phyloP scores from a whole-genome alignment of 768 basidiomycete species.

The Austroboletus eburneus region DNA sequence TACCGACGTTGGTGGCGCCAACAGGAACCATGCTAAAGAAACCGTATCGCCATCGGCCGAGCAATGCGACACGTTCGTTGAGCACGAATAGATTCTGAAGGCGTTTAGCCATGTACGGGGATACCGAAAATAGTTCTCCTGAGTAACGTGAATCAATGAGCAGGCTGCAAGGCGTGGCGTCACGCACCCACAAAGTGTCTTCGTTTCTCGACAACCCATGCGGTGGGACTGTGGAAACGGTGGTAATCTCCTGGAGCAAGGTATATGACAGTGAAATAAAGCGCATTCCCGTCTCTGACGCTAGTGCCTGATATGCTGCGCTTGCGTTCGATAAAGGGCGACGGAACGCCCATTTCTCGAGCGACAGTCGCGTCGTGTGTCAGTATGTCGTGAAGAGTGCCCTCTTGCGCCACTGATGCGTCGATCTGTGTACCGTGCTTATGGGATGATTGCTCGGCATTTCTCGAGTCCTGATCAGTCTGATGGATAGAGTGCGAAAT shows the following conservation, averaged over 20 bases:
- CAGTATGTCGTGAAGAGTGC: constrained; percentile 50
- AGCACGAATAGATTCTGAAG: constrained; percentile 94
- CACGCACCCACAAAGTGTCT: constrained; percentile 88
- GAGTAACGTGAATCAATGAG: no score
- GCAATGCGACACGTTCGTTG: constrained; percentile 95
- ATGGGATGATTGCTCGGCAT: constrained; percentile 33
- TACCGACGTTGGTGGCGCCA: constrained; percentile 97
- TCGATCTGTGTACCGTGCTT: constrained; percentile 71
- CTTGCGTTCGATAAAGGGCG: constrained; percentile 32
- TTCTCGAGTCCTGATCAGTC: constrained; percentile 22
- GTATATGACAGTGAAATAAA: constrained; percentile 95
- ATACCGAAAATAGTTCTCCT: constrained; percentile 95
- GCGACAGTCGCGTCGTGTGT: constrained; percentile 71
- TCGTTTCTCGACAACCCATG: constrained; percentile 96
- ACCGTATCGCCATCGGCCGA: constrained; percentile 92
- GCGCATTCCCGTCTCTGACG: constrained; percentile 70
- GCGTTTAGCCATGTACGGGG: constrained; percentile 91
- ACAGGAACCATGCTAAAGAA: constrained; percentile 98
- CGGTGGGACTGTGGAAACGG: constrained; percentile 91
- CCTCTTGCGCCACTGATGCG: constrained; percentile 64
- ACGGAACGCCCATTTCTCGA: constrained; percentile 59
- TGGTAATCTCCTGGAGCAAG: constrained; percentile 99
- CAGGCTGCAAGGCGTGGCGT: no score
- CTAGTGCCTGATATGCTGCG: constrained; percentile 42
- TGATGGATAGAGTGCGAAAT: no score